Base-by-base conservation (phyloP, 2,329 filamentous ascomycete species). In the Zelopaecilomyces penicillatus region DNA sequence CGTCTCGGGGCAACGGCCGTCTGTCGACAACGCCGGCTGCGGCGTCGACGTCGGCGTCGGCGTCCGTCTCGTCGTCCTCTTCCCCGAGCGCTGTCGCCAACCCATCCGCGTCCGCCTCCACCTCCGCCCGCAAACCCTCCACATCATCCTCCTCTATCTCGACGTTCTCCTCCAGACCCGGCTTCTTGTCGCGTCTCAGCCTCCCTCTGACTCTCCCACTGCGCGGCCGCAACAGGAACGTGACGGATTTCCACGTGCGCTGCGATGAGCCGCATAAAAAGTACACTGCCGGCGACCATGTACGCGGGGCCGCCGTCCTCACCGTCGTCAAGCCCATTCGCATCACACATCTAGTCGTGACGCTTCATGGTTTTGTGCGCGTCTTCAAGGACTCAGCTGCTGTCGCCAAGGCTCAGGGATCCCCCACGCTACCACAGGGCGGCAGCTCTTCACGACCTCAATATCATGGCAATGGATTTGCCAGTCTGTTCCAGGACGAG, bases 401-500 rank as follows among this genome's bases (percentile, higher is more conserved):
- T 39, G 73, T 75, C 43, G 67, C 70, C 49, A 75, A 75, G 47
- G 71, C 74, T 45, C 67, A 73, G 43, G 61, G 64, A 43, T 55
- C 66, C 50, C 69, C 70, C 39, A 66, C 69, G 5, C 60, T 69
- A 26, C 59, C 65, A 26, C 55, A 63, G 60, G 52, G 62, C 53
- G 55, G 65, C 55, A 50, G 63, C 58, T 67, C 54, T 46, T 56
- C 52, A 28, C 66, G 64, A 29, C 65, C 69, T 19, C 74, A 74
- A 52, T 87, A 86, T 57, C 82, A 82, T 57, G 83, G 83, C 54
- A 87, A 87, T 67, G 85, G 86, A 30, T 80, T 87, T 54, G 84
- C 82, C n/a, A 84, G 83, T 36, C 69, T 93, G 38, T 93, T 91
- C 58, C 83, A 89, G 63, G 87, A 93, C 57, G 86, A 93, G 66